Evolutionary conservation across 805 yeast genomes (phyloP).

Genomic region (Scheffersomyces spartinae): DNA sequence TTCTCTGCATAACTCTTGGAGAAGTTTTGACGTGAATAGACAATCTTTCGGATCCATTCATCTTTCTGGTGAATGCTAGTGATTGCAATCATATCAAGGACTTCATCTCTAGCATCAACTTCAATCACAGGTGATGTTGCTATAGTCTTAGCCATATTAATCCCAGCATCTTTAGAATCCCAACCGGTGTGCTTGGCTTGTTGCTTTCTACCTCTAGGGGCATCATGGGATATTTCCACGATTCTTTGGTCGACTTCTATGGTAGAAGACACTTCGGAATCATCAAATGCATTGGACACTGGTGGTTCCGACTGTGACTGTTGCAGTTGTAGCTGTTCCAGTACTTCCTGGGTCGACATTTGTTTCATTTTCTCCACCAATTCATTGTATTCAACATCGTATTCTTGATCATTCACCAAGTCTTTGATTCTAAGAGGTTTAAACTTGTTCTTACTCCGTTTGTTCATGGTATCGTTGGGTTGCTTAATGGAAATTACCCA

Average conservation of each 20-base stretch:
- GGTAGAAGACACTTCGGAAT: conserved; percentile 10
- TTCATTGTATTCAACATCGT: conserved; percentile 66
- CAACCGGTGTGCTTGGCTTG: conserved; percentile 68
- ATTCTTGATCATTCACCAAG: conserved; percentile 46
- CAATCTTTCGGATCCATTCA: conserved; percentile 76
- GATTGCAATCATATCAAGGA: conserved; percentile 69
- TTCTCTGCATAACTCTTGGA: conserved; percentile 65
- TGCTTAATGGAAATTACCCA: conserved; percentile 76
- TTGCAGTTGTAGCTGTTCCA: conserved; percentile 1
- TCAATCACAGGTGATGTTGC: conserved; percentile 62
- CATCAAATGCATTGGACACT: conserved; percentile 2
- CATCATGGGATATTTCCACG: conserved; percentile 63
- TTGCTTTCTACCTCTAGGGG: conserved; percentile 69
- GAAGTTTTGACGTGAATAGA: conserved; percentile 61
- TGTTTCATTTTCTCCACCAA: conserved; percentile 20
- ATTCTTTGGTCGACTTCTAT: conserved; percentile 41
- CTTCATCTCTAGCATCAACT: conserved; percentile 76
- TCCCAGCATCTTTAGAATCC: conserved; percentile 52
- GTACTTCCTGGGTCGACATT: conserved; percentile 4
- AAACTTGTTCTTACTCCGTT: conserved; percentile 37
- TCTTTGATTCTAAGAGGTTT: conserved; percentile 72
- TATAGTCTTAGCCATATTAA: conserved; percentile 39
- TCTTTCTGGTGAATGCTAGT: conserved; percentile 69
- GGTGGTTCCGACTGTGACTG: conserved; percentile 1
- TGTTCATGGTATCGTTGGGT: conserved; percentile 23